Evolutionary conservation across 192 early-diverging fungal genomes (phyloP).

Genomic region (Linnemannia elongata): DNA sequence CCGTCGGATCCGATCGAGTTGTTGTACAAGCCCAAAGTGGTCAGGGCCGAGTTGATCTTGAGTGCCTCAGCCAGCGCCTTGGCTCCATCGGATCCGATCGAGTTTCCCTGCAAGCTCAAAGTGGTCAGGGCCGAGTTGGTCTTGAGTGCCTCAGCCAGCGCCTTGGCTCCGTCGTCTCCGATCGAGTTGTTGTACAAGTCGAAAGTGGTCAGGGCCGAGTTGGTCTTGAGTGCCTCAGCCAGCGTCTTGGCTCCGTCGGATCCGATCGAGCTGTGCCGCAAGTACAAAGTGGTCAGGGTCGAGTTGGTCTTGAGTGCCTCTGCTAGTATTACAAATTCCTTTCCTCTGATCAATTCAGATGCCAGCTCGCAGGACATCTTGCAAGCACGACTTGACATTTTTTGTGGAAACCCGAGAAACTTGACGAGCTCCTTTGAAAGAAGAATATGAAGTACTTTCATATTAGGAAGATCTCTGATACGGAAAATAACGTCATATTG

Average conservation of each 20-base stretch:
- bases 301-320: constrained; percentile 22
- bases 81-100: no score
- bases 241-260: constrained; percentile 2
- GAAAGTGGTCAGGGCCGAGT: constrained; percentile 23
- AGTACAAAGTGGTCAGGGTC: constrained; percentile 8
- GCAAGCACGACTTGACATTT: neutral
- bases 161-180: neutral
- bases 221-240: constrained; percentile 30
- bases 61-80: no score
- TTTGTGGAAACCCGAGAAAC: neutral
- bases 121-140: constrained; percentile 31
- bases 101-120: constrained; percentile 13
- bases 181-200: constrained; percentile 9
- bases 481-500: neutral
- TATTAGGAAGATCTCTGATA: neutral
- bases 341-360: no score
- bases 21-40: no score
- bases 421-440: neutral
- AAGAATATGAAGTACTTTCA: constrained; percentile 1
- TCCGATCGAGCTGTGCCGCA: neutral
- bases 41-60: no score
- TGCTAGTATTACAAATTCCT: neutral
- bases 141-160: constrained; percentile 39
- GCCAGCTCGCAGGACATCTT: neutral
- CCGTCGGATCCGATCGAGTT: neutral